These are phyloP conservation scores for Bruguiera sexangula DNA, from an alignment of 345 rosid genomes.

Conservation along the genomic window DNA sequence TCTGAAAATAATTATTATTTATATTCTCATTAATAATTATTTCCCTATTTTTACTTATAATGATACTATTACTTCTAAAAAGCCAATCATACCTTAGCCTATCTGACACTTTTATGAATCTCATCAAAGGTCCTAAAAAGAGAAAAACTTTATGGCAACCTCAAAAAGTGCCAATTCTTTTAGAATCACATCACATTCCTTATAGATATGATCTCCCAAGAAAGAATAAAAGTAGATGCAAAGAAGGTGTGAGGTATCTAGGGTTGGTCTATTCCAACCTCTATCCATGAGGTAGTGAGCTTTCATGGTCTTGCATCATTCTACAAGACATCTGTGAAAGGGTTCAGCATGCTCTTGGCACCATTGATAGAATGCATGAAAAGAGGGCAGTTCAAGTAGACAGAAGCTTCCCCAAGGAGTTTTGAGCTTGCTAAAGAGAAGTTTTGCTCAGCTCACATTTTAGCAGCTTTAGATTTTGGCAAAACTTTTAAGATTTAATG, in stretches of 20 bases:
- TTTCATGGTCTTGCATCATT: constrained; percentile 11
- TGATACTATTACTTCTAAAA: too few relatives aligned
- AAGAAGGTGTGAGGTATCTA: neutral
- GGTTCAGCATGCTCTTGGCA: neutral
- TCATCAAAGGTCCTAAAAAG: neutral
- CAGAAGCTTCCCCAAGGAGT: neutral
- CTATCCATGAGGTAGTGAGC: constrained; percentile 1
- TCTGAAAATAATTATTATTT: too few relatives aligned
- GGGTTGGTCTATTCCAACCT: neutral
- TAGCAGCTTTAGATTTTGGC: too few relatives aligned
- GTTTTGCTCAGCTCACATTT: neutral
- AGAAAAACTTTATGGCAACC: constrained; percentile 3
- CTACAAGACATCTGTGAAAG: neutral
- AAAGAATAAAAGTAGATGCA: neutral
- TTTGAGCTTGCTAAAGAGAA: neutral
- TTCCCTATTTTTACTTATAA: too few relatives aligned
- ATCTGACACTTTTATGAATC: too few relatives aligned
- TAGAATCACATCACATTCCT: neutral
- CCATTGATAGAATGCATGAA: neutral
- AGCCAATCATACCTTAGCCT: too few relatives aligned
- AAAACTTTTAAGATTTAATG: too few relatives aligned
- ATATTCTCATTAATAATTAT: too few relatives aligned
- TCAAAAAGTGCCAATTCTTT: neutral
- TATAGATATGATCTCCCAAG: neutral
- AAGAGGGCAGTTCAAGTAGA: neutral